Base-by-base conservation (phyloP, 441 rosid genomes). In the Erodium texanum region DNA sequence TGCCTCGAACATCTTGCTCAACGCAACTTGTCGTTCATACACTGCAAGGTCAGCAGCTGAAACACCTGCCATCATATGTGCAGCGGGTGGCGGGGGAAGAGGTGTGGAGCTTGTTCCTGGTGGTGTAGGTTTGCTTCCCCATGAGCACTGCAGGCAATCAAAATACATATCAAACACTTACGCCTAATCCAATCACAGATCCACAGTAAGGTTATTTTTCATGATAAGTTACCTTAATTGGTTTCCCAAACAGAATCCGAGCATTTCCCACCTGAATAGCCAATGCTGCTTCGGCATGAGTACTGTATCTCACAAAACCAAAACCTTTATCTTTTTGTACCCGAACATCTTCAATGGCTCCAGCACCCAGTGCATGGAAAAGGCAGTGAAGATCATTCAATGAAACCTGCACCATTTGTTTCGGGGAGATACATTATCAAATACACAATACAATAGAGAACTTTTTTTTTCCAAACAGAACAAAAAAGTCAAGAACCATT, bases 261-360 rank as follows among this genome's bases (percentile, higher is more conserved):
- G 86, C 52, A 68, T 89, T 94, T 69, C 97, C 99, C 84, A 92
- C 77, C 78, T 88, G 96, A 80, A 94, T 94, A 64, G 97, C 97
- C 66, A 88, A 69, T 73, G 94, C 91, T 70, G 99, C 96, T 83
- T 94, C 99, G 0, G 86, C 78, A 73, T 88, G 97, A 38, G 89
- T 88, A 70, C 91, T 86, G 82, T 83, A 94, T 78, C 98, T 88
- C 74, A 94, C 96, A 43, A 94, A 94, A 67, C 99, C 98, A 84
- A 94, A 94, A 66, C 94, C 98, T 81, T 94, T 94, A 79, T 92
- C 98, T 69, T 92, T 82, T 81, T 94, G 99, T 70, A 94, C 88
- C 24, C 97, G 85, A 62, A 94, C 97, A 76, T 94, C 98, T 85
- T 94, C 97, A 73, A 94, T 88, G 66, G 86, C 89, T 71, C 99